Base-by-base conservation (phyloP, 2,329 filamentous ascomycete genomes). In the Xylariaceae sp. region DNA sequence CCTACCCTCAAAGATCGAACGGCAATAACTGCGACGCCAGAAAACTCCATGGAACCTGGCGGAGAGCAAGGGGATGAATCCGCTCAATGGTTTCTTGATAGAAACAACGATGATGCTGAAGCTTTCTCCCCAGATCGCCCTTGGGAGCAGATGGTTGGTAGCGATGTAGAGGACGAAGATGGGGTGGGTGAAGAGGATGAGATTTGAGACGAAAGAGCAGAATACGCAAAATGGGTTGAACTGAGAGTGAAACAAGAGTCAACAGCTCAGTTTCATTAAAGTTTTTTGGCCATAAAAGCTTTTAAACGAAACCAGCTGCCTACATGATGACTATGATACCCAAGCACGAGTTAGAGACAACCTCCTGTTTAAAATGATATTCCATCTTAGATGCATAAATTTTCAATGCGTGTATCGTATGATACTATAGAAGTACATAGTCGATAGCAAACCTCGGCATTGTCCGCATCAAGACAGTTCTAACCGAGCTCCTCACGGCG, bases 21-120 rank as follows among this genome's bases (percentile, higher is more conserved):
- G 3, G 14, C 37, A 40, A 21, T 31, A 8, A 24, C 21, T n/a
- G 45, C 53, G 24, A 51, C 48, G 21, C 49, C 52, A 34, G 56
- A 54, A 8, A 33, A 11, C 3, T 49, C 45, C 6, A 36, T n/a
- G 6, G 56, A 28, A 1, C 44, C 26, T 3, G 45, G 56, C 28
- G 56, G 36, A 40, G 60, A 54, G 11, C 48, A 50, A 24, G 56
- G n/a, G 2, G 59, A 34, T 17, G 59, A 56, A 6, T 6, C 47
- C 3, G 16, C 39, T 26, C 56, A 56, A 37, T 56, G 59, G 59
- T 49, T 40, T 50, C 45, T 53, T 11, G 56, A 56, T 33, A 68
- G 69, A 28, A 66, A 67, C 8, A 70, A 74, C 24, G 70, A 68
- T 16, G 66, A 68, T 23, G 59, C 63, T 1, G 60, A 66, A 8